These are phyloP conservation scores for Articulospora tetracladia DNA, from an alignment of 495 filamentous ascomycete species.

Conservation along the genomic window DNA sequence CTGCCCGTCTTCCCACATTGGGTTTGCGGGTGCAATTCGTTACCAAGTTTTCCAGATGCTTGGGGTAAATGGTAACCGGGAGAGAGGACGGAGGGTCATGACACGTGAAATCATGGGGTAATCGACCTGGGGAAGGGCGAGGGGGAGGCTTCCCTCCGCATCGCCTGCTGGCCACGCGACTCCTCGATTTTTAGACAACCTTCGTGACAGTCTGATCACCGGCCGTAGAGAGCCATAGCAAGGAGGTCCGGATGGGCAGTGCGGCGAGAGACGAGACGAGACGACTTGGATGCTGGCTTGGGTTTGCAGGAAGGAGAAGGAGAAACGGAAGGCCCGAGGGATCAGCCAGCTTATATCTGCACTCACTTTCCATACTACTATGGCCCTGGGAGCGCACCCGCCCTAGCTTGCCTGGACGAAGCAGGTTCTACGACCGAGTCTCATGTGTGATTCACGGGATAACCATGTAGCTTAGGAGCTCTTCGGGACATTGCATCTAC, in stretches of 20 bases:
- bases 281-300: neutral
- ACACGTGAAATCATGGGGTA: conserved; percentile 4
- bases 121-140: neutral
- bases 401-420: neutral
- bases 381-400: neutral
- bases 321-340: neutral
- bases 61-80: too few species aligned
- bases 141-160: conserved; percentile 2
- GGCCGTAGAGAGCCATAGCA: neutral
- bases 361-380: neutral
- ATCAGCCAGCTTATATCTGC: neutral
- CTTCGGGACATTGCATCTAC: neutral
- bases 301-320: neutral
- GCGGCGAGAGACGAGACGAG: neutral
- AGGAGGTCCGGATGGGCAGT: neutral
- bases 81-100: neutral
- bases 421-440: neutral
- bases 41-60: neutral
- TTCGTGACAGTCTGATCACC: neutral
- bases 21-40: neutral
- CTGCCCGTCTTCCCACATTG: neutral
- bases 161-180: conserved; percentile 1
- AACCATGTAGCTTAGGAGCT: neutral
- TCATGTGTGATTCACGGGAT: neutral
- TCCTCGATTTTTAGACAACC: neutral